phyloP scores from a whole-genome alignment of 1,139 yeast genomes.

The Hemisphaericaspora xylanilytica region DNA sequence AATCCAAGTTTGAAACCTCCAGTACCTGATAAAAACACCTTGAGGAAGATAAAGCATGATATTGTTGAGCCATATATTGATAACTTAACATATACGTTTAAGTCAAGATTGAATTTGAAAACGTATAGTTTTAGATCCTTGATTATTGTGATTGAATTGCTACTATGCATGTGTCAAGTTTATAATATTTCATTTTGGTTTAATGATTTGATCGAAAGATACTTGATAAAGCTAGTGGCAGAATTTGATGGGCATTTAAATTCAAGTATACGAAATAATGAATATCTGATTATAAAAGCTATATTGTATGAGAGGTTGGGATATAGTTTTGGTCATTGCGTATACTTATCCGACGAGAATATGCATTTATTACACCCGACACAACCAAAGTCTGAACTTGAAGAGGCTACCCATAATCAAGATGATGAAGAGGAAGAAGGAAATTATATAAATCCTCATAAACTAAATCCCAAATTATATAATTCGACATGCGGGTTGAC shows the following conservation, averaged over 20 bases:
- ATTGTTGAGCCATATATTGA: conserved; percentile 67
- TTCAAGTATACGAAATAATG: conserved; percentile 27
- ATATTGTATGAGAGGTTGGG: conserved; percentile 43
- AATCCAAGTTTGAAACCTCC: conserved; percentile 12
- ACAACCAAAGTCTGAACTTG: neutral
- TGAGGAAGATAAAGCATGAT: conserved; percentile 59
- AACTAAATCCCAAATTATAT: conserved; percentile 33
- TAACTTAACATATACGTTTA: conserved; percentile 49
- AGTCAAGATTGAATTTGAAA: conserved; percentile 62
- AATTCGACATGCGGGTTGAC: conserved; percentile 50
- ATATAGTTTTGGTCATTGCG: conserved; percentile 33
- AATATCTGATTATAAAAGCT: conserved; percentile 30
- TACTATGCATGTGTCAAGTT: conserved; percentile 47
- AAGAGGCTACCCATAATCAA: conserved; percentile 12
- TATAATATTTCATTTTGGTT: conserved; percentile 48
- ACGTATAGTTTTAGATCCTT: conserved; percentile 55
- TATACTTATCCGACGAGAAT: conserved; percentile 19
- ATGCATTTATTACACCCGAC: conserved; percentile 10
- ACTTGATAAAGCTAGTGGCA: conserved; percentile 40
- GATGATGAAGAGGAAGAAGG: conserved; percentile 27
- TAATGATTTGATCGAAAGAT: conserved; percentile 45
- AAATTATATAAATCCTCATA: conserved; percentile 35
- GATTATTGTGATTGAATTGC: conserved; percentile 47
- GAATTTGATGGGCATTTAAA: conserved; percentile 40
- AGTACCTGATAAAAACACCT: conserved; percentile 44